These are phyloP conservation scores for Exophiala lecanii-corni DNA, from an alignment of 2,329 filamentous ascomycete species.

Conservation along the genomic window DNA sequence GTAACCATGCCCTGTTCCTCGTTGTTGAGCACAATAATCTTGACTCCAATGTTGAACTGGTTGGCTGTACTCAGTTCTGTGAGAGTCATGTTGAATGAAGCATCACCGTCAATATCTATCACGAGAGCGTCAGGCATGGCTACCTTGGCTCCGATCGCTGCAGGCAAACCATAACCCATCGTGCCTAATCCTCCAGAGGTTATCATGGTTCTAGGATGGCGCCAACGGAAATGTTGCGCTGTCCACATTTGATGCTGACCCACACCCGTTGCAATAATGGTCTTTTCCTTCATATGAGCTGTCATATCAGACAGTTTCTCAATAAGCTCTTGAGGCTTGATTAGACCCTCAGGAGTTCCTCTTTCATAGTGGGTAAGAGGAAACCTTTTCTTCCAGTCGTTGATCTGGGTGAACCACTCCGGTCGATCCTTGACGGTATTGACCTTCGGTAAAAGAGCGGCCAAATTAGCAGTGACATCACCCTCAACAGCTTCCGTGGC, in stretches of 20 bases:
- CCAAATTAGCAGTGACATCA: conserved; percentile 77
- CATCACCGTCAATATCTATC: conserved; percentile 94
- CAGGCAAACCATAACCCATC: conserved; percentile 93
- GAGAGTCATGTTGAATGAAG: conserved; percentile 98
- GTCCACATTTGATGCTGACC: conserved; percentile 99
- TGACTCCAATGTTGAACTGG: conserved; percentile 95
- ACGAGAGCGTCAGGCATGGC: conserved; percentile 76
- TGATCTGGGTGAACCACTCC: conserved; percentile 87
- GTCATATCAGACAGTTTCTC: conserved; percentile 85
- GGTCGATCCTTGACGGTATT: conserved; percentile 61
- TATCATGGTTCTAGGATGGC: conserved; percentile 86
- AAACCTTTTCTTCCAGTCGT: conserved; percentile 86
- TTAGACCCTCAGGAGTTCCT: conserved; percentile 68
- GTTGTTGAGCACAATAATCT: conserved; percentile 93
- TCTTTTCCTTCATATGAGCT: conserved; percentile 71
- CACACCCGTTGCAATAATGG: conserved; percentile 87
- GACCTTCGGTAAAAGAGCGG: conserved; percentile 67
- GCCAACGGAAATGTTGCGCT: conserved; percentile 94
- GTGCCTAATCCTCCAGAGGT: conserved; percentile 93
- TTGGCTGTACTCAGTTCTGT: conserved; percentile 89
- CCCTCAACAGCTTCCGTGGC: conserved; percentile 94
- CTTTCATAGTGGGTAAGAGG: conserved; percentile 78
- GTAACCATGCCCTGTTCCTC: conserved; percentile 99
- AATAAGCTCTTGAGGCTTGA: conserved; percentile 93
- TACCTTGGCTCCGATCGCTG: conserved; percentile 93